Conservation (phyloP, 306 rosid species). For the Gillenia trifoliata region DNA sequence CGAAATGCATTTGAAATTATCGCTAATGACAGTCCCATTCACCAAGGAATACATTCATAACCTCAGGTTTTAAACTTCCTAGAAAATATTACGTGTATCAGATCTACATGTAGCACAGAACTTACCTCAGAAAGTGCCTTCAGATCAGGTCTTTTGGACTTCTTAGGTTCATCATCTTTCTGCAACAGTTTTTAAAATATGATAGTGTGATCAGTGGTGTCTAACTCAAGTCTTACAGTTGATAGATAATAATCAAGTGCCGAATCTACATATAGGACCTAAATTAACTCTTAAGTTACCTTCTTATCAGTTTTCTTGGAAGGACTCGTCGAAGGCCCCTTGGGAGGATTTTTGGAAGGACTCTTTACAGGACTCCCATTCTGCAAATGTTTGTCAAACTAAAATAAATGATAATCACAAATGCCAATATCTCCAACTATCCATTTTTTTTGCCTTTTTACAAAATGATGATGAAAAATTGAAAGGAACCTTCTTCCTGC, state of each 20-base stretch:
- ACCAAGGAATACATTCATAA: no score
- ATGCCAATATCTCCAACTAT: neutral
- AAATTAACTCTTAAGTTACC: slow-evolving; percentile 11
- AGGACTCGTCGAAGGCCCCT: slow-evolving; percentile 8
- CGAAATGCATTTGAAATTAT: neutral
- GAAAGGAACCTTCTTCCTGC: neutral
- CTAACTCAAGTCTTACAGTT: neutral
- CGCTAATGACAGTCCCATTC: neutral
- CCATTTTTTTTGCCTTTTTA: neutral
- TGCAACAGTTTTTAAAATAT: neutral
- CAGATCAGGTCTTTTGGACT: slow-evolving; percentile 35
- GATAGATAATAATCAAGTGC: neutral
- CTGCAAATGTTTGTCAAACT: slow-evolving; percentile 18
- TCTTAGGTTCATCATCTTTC: slow-evolving; percentile 18
- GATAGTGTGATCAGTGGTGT: neutral
- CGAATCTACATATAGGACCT: neutral
- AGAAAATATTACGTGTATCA: neutral
- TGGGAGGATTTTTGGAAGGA: slow-evolving; percentile 4
- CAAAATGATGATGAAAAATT: neutral
- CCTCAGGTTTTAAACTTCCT: neutral
- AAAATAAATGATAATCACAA: neutral
- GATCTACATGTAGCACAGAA: neutral
- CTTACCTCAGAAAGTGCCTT: slow-evolving; percentile 34
- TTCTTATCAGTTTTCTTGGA: neutral
- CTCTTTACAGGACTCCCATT: slow-evolving; percentile 16